Base-by-base conservation (phyloP, 805 yeast genomes). In the Zygoascus bituminiphila region DNA sequence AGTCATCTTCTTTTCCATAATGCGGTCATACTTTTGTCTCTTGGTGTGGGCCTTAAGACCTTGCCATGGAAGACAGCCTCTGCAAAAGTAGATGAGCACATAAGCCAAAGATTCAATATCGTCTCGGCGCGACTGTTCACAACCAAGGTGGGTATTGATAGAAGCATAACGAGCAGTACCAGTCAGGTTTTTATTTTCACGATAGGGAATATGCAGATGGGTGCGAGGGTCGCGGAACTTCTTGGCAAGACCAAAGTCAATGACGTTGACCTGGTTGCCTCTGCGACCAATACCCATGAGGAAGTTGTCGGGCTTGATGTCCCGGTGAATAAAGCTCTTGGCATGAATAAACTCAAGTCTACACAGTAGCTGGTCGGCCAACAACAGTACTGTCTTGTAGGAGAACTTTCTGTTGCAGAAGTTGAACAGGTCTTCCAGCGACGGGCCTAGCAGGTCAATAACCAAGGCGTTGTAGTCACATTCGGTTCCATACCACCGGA, bases 31-130 rank as follows among this genome's bases (percentile, higher is more conserved):
- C 69, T 93, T 91, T 67, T 91, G 97, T 71, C 93, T 91, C 73
- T 93, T 93, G 37, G 96, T 89, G 56, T 96, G 96, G 5, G 98
- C 98, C 67, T 93, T 91, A 57, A 93, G 75, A 22, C 98, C 98
- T 72, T 93, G 98, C 98, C 98, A 93, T 53, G 98, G 98, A 61
- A 93, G 73, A 51, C 87, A 86, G 42, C 98, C 98, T 59, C 95
- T 79, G 56, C 91, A 68, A 67, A 93, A 93, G 69, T 93, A 93
- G 73, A 93, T 85, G 62, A 93, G 88, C 7, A 93, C 98, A 66
- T 93, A 97, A 29, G 97, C 98, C 62, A 93, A 74, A 48, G 95
- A 87, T 71, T 93, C 98, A 59, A 91, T 76, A 66, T 91, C 98
- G 68, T 91, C 98, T 66, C 98, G 80, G 72, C 98, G 81, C 59